These are phyloP conservation scores for Podospora conica DNA, from an alignment of 495 filamentous ascomycete species.

Conservation along the genomic window DNA sequence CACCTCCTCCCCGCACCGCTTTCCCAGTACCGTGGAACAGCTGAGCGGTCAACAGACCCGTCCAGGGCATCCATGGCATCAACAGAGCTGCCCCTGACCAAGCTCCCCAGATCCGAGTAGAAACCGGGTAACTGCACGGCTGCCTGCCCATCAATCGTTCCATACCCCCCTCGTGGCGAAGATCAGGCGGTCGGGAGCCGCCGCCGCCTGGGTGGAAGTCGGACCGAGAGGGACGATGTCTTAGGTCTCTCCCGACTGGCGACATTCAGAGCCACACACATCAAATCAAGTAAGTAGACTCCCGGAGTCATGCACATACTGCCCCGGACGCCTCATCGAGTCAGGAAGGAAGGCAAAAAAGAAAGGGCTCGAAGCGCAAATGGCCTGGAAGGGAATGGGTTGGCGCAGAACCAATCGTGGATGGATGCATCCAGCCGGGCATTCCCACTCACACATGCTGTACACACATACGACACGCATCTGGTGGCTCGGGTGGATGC, in stretches of 20 bases:
- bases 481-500: neutral
- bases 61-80: neutral
- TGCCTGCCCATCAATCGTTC: no score
- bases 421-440: neutral
- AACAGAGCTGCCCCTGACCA: no score
- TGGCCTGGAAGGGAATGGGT: neutral
- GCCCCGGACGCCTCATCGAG: neutral
- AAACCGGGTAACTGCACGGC: no score
- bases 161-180: neutral
- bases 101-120: no score
- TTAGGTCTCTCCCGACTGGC: neutral
- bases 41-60: neutral
- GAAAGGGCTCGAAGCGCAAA: no score
- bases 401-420: neutral
- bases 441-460: neutral
- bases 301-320: neutral
- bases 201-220: no score
- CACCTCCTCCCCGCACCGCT: neutral
- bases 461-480: neutral
- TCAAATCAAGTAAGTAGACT: no score
- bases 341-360: neutral
- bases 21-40: neutral
- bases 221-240: neutral
- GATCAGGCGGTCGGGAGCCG: neutral
- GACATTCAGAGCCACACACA: no score